Evolutionary conservation across 257 asterid genomes (phyloP).

Genomic region (Lycium barbarum): DNA sequence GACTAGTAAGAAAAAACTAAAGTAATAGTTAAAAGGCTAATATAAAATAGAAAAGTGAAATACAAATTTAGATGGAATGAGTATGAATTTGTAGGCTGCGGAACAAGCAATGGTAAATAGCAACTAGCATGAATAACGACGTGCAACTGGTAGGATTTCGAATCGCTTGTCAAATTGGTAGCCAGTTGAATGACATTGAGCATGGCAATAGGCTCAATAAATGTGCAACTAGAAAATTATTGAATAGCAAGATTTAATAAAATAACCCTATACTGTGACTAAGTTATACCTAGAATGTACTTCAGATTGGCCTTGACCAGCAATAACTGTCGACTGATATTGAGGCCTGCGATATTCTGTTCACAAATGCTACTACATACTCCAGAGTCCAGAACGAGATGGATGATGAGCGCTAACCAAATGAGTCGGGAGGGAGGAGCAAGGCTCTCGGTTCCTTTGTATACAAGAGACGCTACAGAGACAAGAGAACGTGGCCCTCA

Average conservation of each 20-base stretch:
- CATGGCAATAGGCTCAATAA: neutral
- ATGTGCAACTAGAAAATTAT: neutral
- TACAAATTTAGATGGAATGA: neutral
- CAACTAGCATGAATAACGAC: neutral
- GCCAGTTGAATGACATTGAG: neutral
- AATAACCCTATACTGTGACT: neutral
- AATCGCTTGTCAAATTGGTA: neutral
- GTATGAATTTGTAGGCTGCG: neutral
- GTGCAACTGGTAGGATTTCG: neutral
- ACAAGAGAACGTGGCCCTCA: neutral
- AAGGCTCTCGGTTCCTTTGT: neutral
- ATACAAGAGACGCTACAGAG: neutral
- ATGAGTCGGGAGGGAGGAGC: neutral
- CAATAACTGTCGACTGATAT: neutral
- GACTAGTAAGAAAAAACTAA: neutral
- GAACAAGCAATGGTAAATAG: neutral
- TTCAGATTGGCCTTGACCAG: neutral
- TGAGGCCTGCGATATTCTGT: neutral
- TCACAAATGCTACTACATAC: neutral
- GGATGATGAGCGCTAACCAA: neutral
- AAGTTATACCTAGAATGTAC: slow-evolving; percentile 7
- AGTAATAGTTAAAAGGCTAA: neutral
- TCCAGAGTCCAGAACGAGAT: neutral
- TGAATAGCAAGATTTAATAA: neutral
- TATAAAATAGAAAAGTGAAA: neutral